Evolutionary conservation across 495 filamentous ascomycete genomes (phyloP).

Genomic region (Aspergillus ostianus): DNA sequence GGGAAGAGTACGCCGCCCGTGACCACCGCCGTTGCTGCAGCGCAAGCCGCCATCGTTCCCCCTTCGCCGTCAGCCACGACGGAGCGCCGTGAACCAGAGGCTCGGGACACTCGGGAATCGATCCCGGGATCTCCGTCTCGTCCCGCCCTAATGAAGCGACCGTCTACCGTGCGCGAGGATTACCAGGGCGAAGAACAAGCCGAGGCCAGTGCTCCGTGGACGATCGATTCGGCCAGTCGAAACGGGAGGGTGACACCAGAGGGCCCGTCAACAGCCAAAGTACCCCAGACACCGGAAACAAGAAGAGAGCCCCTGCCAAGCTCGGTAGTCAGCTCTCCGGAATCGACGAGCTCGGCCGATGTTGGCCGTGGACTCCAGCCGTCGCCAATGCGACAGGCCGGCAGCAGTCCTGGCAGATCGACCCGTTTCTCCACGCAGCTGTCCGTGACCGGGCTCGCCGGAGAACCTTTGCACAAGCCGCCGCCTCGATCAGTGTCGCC

Average conservation of each 20-base stretch:
- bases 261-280: conserved; percentile 16
- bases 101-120: conserved; percentile 1
- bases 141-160: conserved; percentile 47
- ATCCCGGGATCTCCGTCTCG: conserved; percentile 16
- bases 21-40: conserved; percentile 38
- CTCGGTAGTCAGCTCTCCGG: conserved; percentile 20
- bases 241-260: conserved; percentile 4
- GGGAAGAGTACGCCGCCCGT: conserved; percentile 40
- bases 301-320: conserved; percentile 6
- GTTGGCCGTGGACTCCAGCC: conserved; percentile 7
- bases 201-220: conserved; percentile 20
- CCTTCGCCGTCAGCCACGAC: neutral
- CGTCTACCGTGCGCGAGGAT: conserved; percentile 63
- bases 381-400: conserved; percentile 38
- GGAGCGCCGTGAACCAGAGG: neutral
- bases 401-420: conserved; percentile 65
- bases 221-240: conserved; percentile 9
- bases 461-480: conserved; percentile 64
- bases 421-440: conserved; percentile 69
- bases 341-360: conserved; percentile 9
- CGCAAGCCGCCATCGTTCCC: conserved; percentile 26
- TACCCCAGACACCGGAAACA: conserved; percentile 16
- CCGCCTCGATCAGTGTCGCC: conserved; percentile 80
- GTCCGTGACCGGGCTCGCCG: conserved; percentile 44
- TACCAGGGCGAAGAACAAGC: conserved; percentile 47